These are phyloP conservation scores for Plasmodium knowlesi DNA, from an alignment of 169 alveolate genomes.

Conservation along the genomic window DNA sequence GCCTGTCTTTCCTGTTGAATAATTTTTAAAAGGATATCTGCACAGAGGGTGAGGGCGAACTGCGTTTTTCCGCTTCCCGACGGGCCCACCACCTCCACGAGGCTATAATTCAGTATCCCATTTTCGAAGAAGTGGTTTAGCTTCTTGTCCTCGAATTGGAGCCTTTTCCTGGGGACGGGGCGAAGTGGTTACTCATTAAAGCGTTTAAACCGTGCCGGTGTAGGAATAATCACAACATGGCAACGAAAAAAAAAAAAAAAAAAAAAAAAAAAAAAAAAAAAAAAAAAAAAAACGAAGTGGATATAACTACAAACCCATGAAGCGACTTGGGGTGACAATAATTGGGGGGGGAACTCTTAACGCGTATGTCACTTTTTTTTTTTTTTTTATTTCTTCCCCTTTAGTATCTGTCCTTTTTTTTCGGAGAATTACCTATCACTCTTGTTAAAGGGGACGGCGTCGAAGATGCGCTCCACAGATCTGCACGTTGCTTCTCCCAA, in stretches of 20 bases:
- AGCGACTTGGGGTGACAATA: neutral
- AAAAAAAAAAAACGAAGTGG: neutral
- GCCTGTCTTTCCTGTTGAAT: conserved; percentile 1
- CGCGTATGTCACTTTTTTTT: neutral
- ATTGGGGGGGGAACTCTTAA: neutral
- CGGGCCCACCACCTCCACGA: conserved; percentile 40
- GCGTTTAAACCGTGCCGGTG: neutral
- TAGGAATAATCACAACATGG: neutral
- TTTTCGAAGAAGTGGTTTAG: conserved; percentile 48
- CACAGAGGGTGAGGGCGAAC: conserved; percentile 47
- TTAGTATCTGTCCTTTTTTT: neutral
- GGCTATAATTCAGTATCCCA: conserved; percentile 44
- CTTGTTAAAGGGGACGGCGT: conserved; percentile 40
- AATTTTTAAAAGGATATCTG: conserved; percentile 39
- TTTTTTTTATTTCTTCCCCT: neutral
- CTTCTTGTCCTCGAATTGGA: conserved; percentile 31
- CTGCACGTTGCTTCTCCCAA: conserved; percentile 34
- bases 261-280: too few species aligned
- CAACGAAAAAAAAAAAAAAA: too few species aligned
- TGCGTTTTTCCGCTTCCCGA: conserved; percentile 63
- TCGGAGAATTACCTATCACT: conserved; percentile 15
- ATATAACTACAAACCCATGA: neutral
- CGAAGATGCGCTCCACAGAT: conserved; percentile 36
- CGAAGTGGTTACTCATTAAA: neutral
- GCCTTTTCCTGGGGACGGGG: conserved; percentile 13